Conservation (phyloP, 495 filamentous ascomycete species). For the Penicillium salamii region DNA sequence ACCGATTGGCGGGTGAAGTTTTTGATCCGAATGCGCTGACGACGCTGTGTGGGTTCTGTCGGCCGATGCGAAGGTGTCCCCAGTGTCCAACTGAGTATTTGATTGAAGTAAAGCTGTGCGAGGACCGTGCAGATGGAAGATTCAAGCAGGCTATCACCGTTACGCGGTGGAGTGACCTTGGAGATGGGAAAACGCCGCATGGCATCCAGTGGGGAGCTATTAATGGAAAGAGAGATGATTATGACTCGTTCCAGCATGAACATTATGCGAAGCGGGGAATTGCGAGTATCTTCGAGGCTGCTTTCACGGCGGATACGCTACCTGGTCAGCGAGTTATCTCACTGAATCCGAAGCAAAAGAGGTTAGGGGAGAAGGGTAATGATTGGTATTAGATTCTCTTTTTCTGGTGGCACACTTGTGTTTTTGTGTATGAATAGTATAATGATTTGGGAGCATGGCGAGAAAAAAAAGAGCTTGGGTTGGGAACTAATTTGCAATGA, state of each 20-base stretch:
- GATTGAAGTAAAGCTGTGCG: conserved; percentile 52
- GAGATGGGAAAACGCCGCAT: conserved; percentile 45
- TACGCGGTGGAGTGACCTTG: conserved; percentile 59
- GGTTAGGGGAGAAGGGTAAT: conserved; percentile 43
- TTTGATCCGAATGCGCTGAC: conserved; percentile 47
- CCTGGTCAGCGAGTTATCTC: conserved; percentile 55
- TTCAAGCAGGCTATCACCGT: conserved; percentile 60
- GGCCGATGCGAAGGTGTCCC: conserved; percentile 55
- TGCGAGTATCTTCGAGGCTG: conserved; percentile 55
- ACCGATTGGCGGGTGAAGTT: conserved; percentile 28
- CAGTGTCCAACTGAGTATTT: conserved; percentile 61
- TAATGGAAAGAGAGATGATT: conserved; percentile 41
- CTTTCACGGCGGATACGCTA: conserved; percentile 49
- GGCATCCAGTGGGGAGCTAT: conserved; percentile 49
- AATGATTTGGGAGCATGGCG: not conserved
- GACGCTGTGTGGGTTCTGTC: conserved; percentile 49
- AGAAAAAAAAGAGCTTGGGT: not conserved
- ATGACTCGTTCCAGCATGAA: conserved; percentile 45
- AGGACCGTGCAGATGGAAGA: conserved; percentile 36
- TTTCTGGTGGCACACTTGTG: not conserved
- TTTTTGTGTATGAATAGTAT: not conserved
- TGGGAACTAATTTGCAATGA: not conserved
- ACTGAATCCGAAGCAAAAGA: conserved; percentile 51
- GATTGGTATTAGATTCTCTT: conserved; percentile 45
- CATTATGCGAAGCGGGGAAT: conserved; percentile 50